A percentile compares a stretch with the other conserved stretches of the same genome.
Conservation (phyloP, 495 filamentous ascomycete species). For the Hyaloscypha finlandica region DNA sequence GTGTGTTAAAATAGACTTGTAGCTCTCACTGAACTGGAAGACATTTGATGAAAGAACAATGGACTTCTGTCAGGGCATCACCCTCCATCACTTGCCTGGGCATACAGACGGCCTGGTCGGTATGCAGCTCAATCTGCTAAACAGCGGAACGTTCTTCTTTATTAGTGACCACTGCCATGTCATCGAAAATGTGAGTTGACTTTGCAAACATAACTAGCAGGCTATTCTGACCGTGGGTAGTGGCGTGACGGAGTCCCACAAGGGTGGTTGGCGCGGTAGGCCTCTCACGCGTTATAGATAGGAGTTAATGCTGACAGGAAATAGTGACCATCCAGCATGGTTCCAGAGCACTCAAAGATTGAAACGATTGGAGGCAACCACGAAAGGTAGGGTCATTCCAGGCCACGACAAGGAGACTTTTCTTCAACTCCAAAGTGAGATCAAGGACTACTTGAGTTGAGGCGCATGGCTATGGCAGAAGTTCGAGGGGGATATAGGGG, state of each 20-base stretch:
- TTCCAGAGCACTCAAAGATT: constrained; percentile 38
- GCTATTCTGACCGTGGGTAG: constrained; percentile 1
- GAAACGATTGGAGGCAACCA: constrained; percentile 36
- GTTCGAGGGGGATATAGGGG: no score
- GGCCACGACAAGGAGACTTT: constrained; percentile 41
- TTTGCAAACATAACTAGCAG: background rate
- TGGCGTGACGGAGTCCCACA: constrained; percentile 30
- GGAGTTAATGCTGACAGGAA: background rate
- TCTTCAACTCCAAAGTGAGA: constrained; percentile 25
- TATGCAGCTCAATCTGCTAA: constrained; percentile 40
- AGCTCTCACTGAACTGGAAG: constrained; percentile 35
- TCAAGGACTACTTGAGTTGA: constrained; percentile 30
- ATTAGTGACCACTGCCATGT: constrained; percentile 42
- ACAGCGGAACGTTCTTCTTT: constrained; percentile 41
- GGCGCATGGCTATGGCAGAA: no score
- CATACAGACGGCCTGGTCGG: constrained; percentile 38
- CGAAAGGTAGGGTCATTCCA: constrained; percentile 37
- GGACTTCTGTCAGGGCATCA: constrained; percentile 42
- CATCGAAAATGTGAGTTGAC: constrained; percentile 33
- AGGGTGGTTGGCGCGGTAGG: constrained; percentile 26
- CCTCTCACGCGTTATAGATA: background rate
- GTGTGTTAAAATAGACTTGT: background rate
- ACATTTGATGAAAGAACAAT: constrained; percentile 41
- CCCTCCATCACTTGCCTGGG: constrained; percentile 40
- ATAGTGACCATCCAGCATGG: constrained; percentile 37